Evolutionary conservation across 176 grass and related monocot genomes (phyloP), one percentile per base, ranked within the genome.

Genomic region (Oryza brachyantha): DNA sequence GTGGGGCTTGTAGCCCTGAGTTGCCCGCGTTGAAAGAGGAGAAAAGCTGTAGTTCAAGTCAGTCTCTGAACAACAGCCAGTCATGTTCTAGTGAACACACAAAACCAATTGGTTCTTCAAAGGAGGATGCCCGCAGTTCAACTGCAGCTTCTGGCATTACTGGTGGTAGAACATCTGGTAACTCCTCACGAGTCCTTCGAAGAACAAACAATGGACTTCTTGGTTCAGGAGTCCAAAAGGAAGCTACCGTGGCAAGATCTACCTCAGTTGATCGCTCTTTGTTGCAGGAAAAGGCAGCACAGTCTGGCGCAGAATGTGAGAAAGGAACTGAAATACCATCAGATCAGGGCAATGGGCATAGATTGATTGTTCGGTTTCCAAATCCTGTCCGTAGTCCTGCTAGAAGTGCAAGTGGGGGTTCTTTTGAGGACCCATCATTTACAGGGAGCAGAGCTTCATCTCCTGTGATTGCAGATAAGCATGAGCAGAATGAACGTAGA

Each of bases 11-110:
- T 73, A 64, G 82, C 57, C 25, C 79, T 41, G 83, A 88, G 21
- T 60, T 80, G 37, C 90, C 74, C 29, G 24, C 79, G 25, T 64
- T 92, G 70, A 86, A 88, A 46, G 94, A 97, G 75, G 94, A 97
- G 79, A 97, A 93, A 88, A 93, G 94, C 50, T 90, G 82, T 69
- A 97, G 91, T 80, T 97, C 94, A 61, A 93, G 91, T 71, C 94
- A 97, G 68, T 97, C 91, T 14, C 75, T 78, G 62, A 94, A 94
- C 62, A 94, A 98, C 61, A 98, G 92, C 42, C 96, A 98, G 34
- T 94, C 96, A 28, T 93, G 87, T 29, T 94, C 91, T 26, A 90
- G 91, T 32, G 91, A 97, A 83, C 91, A 86, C 74, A 83, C 80
- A n/a, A 94, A 86, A 88, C 79, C 87, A 77, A 43, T 92, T 19